Percentiles rank a stretch among this genome's conserved stretches.
Evolutionary conservation across 257 asterid species (phyloP).

Genomic region (Solanum peruvianum): DNA sequence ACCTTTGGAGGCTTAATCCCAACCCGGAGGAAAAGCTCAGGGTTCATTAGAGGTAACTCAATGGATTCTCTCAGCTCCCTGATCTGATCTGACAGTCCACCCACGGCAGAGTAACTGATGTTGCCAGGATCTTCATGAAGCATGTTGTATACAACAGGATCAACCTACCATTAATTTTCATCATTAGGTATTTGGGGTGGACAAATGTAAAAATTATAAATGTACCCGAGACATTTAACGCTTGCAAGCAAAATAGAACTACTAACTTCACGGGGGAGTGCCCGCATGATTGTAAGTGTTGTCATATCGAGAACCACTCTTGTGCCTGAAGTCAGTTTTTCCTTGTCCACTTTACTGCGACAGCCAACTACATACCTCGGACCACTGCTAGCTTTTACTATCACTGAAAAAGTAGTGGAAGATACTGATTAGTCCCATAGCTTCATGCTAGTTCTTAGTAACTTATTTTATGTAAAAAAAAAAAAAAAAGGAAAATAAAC

Average conservation of each 20-base stretch:
- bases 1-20: constrained; percentile 98
- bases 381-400: constrained; percentile 94
- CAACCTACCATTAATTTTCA: constrained; percentile 49
- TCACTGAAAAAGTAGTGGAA: constrained; percentile 37
- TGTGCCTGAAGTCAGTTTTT: constrained; percentile 86
- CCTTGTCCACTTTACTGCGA: constrained; percentile 94
- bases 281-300: constrained; percentile 93
- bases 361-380: constrained; percentile 98
- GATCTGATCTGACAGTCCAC: constrained; percentile 92
- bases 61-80: constrained; percentile 93
- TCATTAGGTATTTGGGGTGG: neutral
- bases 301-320: constrained; percentile 98
- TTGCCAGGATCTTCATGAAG: constrained; percentile 99
- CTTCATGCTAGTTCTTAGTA: neutral
- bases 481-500: neutral
- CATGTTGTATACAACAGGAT: constrained; percentile 94
- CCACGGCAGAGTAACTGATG: constrained; percentile 93
- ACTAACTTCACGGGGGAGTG: constrained; percentile 95
- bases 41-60: constrained; percentile 88
- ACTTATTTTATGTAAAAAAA: neutral
- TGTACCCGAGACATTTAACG: neutral
- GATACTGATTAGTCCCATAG: neutral
- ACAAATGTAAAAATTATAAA: neutral
- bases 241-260: neutral
- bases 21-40: constrained; percentile 89